Evolutionary conservation across 495 filamentous ascomycete species (phyloP).

Genomic region (Hyphodiscus hymeniophilus): DNA sequence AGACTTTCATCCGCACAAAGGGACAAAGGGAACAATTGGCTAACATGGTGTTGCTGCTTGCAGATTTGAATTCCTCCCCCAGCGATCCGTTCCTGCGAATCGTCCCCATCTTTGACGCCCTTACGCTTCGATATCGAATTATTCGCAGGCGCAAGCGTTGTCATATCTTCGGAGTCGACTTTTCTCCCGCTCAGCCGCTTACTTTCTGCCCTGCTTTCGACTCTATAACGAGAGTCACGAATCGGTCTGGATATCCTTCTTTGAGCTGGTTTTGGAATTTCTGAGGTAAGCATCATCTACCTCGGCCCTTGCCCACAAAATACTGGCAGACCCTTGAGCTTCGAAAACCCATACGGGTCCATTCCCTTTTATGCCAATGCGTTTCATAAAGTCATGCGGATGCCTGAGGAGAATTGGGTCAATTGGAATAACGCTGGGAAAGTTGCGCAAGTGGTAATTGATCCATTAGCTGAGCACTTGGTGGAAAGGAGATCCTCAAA

Average conservation of each 20-base stretch:
- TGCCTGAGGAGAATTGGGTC: no score
- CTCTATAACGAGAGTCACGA: constrained; percentile 20
- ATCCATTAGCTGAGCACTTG: no score
- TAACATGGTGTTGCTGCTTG: constrained; percentile 11
- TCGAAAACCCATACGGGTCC: background rate
- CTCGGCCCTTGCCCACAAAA: background rate
- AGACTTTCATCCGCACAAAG: background rate
- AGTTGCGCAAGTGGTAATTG: no score
- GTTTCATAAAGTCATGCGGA: no score
- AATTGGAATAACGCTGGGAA: no score
- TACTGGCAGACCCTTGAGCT: constrained; percentile 8
- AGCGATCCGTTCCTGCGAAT: constrained; percentile 18
- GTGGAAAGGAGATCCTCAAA: no score
- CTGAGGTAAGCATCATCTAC: constrained; percentile 15
- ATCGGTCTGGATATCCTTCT: constrained; percentile 17
- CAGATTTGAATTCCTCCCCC: constrained; percentile 21
- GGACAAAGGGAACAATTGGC: constrained; percentile 11
- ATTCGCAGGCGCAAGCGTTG: constrained; percentile 22
- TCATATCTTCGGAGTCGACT: constrained; percentile 17
- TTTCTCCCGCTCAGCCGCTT: constrained; percentile 8
- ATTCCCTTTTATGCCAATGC: background rate
- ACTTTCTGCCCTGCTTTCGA: constrained; percentile 15
- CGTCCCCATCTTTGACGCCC: constrained; percentile 12
- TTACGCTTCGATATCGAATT: constrained; percentile 14
- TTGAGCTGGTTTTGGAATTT: constrained; percentile 17